These are phyloP conservation scores for Withania somnifera DNA, from an alignment of 305 asterid genomes.

Conservation along the genomic window DNA sequence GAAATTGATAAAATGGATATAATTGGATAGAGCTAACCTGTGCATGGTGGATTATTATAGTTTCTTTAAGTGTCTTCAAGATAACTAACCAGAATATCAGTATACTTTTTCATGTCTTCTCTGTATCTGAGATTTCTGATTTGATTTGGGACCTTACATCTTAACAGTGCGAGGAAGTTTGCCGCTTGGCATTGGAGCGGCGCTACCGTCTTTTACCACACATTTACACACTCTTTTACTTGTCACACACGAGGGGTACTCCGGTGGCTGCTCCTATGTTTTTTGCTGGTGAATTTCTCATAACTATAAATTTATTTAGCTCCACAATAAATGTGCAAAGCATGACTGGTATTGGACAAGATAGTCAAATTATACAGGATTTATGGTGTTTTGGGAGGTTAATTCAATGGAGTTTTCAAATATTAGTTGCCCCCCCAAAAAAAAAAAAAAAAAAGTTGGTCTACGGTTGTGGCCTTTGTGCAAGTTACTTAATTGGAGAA, in stretches of 20 bases:
- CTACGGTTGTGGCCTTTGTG: neutral
- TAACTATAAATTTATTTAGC: slow-evolving; percentile 1
- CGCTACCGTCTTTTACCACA: slow-evolving; percentile 84
- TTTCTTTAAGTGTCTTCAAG: neutral
- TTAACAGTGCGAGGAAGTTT: slow-evolving; percentile 85
- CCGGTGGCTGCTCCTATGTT: slow-evolving; percentile 83
- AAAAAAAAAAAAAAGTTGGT: neutral
- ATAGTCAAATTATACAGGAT: neutral
- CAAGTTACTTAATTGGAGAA: neutral
- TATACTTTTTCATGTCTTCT: neutral
- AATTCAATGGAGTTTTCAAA: neutral
- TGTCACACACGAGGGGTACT: slow-evolving; percentile 70
- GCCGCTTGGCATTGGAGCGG: slow-evolving; percentile 85
- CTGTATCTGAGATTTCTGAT: neutral
- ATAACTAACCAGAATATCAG: neutral
- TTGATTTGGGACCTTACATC: neutral
- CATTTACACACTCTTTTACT: slow-evolving; percentile 79
- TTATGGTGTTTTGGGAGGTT: neutral
- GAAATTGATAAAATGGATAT: neutral
- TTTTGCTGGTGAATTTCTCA: slow-evolving; percentile 51
- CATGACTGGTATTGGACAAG: neutral
- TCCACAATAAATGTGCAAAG: neutral
- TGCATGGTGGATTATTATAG: neutral
- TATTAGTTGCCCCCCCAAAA: neutral
- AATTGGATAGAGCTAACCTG: neutral